These are phyloP conservation scores for Lactarius trivialis DNA, from an alignment of 768 basidiomycete genomes.

Conservation along the genomic window DNA sequence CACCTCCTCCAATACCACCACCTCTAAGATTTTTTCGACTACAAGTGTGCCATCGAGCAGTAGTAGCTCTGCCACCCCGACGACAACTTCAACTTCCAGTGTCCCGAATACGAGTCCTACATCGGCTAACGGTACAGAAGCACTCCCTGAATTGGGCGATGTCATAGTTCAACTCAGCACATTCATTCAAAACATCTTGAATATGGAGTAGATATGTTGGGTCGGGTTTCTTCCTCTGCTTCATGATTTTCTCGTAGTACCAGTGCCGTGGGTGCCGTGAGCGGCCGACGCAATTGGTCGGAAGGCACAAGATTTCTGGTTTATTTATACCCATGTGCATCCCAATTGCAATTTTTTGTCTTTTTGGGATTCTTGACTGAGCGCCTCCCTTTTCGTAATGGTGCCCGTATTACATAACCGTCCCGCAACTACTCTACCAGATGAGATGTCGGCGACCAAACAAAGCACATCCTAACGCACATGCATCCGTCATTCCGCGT, in stretches of 20 bases:
- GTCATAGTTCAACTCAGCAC: neutral
- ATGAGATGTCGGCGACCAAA: neutral
- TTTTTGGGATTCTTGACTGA: neutral
- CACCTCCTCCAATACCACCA: neutral
- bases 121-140: neutral
- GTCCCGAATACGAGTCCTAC: neutral
- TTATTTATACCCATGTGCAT: neutral
- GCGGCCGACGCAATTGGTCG: neutral
- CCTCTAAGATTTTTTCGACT: neutral
- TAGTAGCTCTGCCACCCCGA: neutral
- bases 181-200: neutral
- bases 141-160: neutral
- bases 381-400: too few species aligned
- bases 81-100: neutral
- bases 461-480: neutral
- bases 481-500: constrained; percentile 21
- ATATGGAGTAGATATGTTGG: neutral
- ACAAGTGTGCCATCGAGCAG: neutral
- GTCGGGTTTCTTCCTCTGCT: neutral
- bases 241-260: neutral
- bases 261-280: neutral
- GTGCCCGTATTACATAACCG: neutral
- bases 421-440: neutral
- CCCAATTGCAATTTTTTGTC: neutral
- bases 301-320: neutral